A percentile compares a stretch with the other conserved stretches of the same genome.
Evolutionary conservation across 148 eudicot genomes (phyloP).

Genomic region (Limonium bicolor): DNA sequence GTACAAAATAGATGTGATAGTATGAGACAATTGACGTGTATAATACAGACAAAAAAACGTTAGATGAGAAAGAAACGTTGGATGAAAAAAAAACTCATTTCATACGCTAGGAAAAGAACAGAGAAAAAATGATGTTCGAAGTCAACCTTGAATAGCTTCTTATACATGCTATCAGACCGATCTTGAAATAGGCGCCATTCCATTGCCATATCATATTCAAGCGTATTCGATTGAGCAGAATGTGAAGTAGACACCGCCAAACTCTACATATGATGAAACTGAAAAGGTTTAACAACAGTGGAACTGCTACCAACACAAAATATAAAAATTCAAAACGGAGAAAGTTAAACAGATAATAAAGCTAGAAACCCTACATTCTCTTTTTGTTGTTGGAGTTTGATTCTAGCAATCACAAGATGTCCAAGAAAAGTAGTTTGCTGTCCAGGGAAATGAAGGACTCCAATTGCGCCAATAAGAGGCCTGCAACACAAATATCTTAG

Average conservation of each 20-base stretch:
- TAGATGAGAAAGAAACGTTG: no score
- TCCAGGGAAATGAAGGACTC: slow-evolving; percentile 13
- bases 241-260: slow-evolving; percentile 80
- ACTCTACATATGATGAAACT: no score
- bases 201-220: slow-evolving; percentile 68
- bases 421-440: slow-evolving; percentile 38
- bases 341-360: background rate
- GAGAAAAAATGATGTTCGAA: no score
- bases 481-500: slow-evolving; percentile 27
- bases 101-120: no score
- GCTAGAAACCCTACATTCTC: slow-evolving; percentile 18
- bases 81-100: no score
- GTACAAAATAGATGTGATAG: no score
- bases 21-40: no score
- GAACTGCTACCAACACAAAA: background rate
- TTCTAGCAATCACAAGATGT: slow-evolving; percentile 34
- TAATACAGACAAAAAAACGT: no score
- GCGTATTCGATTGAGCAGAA: slow-evolving; percentile 49
- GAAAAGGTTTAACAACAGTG: background rate
- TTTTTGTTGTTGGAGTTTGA: slow-evolving; percentile 23
- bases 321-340: background rate
- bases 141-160: slow-evolving; percentile 36
- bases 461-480: slow-evolving; percentile 41
- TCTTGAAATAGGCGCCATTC: slow-evolving; percentile 59
- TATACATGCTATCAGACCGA: slow-evolving; percentile 32